Base-by-base conservation (phyloP, 2,329 filamentous ascomycete species). In the Trichophyton simii region DNA sequence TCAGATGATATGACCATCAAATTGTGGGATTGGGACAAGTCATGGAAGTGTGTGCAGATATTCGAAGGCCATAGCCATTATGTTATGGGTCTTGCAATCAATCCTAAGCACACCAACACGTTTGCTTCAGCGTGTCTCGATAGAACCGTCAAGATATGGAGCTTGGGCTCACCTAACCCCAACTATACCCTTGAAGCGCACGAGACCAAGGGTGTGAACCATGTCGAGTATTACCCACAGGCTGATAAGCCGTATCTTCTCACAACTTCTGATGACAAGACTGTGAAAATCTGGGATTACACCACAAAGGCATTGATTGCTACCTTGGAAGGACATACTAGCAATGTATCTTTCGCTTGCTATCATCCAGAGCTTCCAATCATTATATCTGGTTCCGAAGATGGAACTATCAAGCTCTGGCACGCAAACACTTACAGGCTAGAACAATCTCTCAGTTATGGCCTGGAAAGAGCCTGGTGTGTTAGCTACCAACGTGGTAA, bases 1-100 rank as follows among this genome's bases (percentile, higher is more conserved):
- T 94, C 89, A 66, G 91, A 96, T 87, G 91, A 96, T 73, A 95
- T 96, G 91, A 96, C 91, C 62, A 96, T 96, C 73, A 96, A 94
- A 81, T 82, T 96, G 58, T 99, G 94, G 91, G 91, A 99, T 74
- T 99, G 94, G 94, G 94, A 99, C 69, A 95, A 94, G 76, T 85
- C 85, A 68, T 99, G 94, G 94, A 96, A 96, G 75, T 97, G 92
- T 72, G 89, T 97, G 36, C 91, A 96, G 75, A 85, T 95, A 52
- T 99, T 96, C 70, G 92, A 97, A 74, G 94, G 94, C 34, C 95
- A 99, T 73, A 88, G 87, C 68, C 94, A 95, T 78, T 96, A 95
- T 77, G 92, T 96, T 65, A 96, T 97, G 92, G 90, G 90, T 31
- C 80, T 97, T 66, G 87, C 92, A 59, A 96, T 97, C 73, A 99